These are phyloP conservation scores for Zalaria sp. DNA, from an alignment of 2,329 filamentous ascomycete species.

Conservation along the genomic window DNA sequence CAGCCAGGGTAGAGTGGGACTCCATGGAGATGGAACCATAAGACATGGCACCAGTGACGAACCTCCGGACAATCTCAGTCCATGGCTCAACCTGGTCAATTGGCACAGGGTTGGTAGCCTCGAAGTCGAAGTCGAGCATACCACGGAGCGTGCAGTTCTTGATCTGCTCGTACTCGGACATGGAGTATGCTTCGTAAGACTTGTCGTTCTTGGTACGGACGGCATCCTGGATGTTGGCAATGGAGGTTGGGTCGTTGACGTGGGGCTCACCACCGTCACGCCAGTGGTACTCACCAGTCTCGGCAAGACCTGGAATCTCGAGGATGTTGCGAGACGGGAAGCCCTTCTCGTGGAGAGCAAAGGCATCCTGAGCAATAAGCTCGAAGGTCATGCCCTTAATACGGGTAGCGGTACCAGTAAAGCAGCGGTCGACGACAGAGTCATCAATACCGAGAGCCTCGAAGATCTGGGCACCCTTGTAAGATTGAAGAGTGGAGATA, in stretches of 20 bases:
- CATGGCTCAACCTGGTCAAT: constrained; percentile 96
- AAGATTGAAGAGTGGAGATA: constrained; percentile 88
- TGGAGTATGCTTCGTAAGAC: constrained; percentile 92
- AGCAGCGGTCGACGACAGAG: constrained; percentile 82
- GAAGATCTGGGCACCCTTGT: constrained; percentile 97
- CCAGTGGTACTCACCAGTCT: constrained; percentile 98
- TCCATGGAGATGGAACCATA: constrained; percentile 99
- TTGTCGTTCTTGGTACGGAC: constrained; percentile 97
- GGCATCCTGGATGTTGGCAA: constrained; percentile 94
- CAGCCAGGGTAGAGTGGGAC: constrained; percentile 85
- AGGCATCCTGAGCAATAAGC: constrained; percentile 83
- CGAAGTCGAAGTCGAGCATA: constrained; percentile 91
- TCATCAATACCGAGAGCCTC: constrained; percentile 91
- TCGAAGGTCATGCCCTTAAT: constrained; percentile 92
- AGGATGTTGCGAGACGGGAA: constrained; percentile 70
- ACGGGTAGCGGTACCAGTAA: constrained; percentile 83
- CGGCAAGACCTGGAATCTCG: constrained; percentile 64
- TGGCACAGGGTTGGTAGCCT: constrained; percentile 68
- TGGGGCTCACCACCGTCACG: constrained; percentile 90
- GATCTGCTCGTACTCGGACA: constrained; percentile 87
- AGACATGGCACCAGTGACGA: constrained; percentile 96
- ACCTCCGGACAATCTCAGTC: constrained; percentile 93
- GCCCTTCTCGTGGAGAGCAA: constrained; percentile 87
- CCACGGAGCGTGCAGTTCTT: constrained; percentile 92
- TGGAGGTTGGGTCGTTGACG: constrained; percentile 86